phyloP scores from a whole-genome alignment of 1,284 basidiomycete species.

The Cryptococcus sp. region DNA sequence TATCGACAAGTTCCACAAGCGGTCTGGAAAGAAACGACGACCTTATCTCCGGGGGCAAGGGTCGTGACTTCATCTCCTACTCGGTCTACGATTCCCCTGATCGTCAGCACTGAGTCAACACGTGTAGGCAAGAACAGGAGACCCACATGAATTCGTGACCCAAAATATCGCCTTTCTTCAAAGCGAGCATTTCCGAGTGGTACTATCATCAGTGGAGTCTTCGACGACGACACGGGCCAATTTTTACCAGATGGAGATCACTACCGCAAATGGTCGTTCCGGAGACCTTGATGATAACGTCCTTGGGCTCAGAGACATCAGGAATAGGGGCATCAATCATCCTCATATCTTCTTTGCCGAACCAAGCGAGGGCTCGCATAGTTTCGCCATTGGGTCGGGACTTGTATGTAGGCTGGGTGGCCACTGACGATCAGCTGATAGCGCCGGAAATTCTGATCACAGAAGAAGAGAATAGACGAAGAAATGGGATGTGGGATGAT shows the following conservation, averaged over 20 bases:
- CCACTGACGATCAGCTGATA: constrained; percentile 10
- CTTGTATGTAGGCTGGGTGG: constrained; percentile 52
- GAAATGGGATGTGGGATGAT: neutral
- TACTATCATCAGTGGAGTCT: constrained; percentile 67
- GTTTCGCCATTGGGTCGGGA: constrained; percentile 53
- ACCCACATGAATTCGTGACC: constrained; percentile 67
- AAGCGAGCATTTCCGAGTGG: constrained; percentile 59
- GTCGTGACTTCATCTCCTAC: constrained; percentile 62
- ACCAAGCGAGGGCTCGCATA: constrained; percentile 69
- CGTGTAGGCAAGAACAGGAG: neutral
- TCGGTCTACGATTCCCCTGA: constrained; percentile 59
- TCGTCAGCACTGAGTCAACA: constrained; percentile 1
- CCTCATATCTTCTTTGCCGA: constrained; percentile 53
- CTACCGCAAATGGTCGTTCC: constrained; percentile 51
- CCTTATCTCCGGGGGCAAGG: constrained; percentile 60
- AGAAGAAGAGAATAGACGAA: neutral
- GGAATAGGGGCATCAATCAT: constrained; percentile 62
- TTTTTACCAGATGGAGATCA: constrained; percentile 33
- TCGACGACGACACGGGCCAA: neutral
- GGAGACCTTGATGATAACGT: constrained; percentile 45
- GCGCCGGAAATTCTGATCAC: neutral
- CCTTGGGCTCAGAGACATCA: constrained; percentile 51
- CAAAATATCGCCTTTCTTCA: constrained; percentile 67
- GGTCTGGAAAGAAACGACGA: constrained; percentile 72
- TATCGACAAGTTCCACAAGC: constrained; percentile 69